Percentiles rank a stretch among this genome's conserved stretches.
These are phyloP conservation scores for Crithidia sp. DNA, from an alignment of 208 protist species.

Conservation along the genomic window DNA sequence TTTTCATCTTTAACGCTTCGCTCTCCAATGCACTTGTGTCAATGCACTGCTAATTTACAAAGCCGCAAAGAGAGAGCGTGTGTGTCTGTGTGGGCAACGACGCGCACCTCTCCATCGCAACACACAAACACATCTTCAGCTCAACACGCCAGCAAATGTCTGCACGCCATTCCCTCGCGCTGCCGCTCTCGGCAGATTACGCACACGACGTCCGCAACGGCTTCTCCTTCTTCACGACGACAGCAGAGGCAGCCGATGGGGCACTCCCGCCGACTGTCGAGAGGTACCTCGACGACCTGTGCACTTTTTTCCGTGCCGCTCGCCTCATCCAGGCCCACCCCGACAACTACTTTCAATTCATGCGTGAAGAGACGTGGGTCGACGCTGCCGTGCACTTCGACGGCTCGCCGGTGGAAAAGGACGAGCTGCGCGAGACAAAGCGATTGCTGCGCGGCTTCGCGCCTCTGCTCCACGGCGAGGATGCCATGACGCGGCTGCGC, in stretches of 20 bases:
- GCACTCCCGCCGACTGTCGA: constrained; percentile 20
- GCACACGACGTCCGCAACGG: constrained; percentile 28
- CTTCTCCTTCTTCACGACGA: constrained; percentile 43
- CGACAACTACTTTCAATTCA: constrained; percentile 75
- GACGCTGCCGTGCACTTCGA: constrained; percentile 42
- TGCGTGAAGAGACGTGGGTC: constrained; percentile 37
- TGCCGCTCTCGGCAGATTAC: constrained; percentile 65
- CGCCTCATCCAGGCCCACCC: constrained; percentile 83
- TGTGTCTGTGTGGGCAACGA: too few relatives aligned
- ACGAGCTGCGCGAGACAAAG: constrained; percentile 58
- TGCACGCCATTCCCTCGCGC: constrained; percentile 46
- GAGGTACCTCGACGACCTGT: constrained; percentile 74
- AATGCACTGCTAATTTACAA: too few relatives aligned
- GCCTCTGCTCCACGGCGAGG: constrained; percentile 32
- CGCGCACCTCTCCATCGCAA: too few relatives aligned
- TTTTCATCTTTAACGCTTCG: not conserved
- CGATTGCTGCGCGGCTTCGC: constrained; percentile 52
- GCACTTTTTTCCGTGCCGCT: constrained; percentile 53
- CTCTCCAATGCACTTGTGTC: not conserved
- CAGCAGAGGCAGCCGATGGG: not conserved
- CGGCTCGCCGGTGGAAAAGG: constrained; percentile 38
- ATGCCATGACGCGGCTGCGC: constrained; percentile 40
- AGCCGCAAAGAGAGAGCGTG: too few relatives aligned
- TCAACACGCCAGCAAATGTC: constrained; percentile 14
- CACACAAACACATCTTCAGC: too few relatives aligned